phyloP scores from a whole-genome alignment of 106 monocot genomes.

The Agapanthus africanus region DNA sequence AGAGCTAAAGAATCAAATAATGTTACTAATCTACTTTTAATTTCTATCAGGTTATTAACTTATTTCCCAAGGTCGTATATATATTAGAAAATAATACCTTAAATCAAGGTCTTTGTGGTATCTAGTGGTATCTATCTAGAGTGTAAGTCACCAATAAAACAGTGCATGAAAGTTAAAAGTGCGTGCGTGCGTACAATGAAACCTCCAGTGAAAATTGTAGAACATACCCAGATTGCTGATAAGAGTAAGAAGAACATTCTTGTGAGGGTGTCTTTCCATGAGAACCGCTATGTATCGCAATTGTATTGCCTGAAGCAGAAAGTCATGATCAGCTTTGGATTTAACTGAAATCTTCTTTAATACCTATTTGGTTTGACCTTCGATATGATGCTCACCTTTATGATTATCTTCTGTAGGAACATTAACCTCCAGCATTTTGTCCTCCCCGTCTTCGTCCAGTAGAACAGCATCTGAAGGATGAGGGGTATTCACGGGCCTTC shows the following conservation, averaged over 20 bases:
- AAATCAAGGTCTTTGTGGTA: no score
- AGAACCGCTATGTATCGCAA: neutral
- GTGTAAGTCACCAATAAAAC: neutral
- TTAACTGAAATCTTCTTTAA: neutral
- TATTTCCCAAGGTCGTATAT: no score
- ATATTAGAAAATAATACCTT: no score
- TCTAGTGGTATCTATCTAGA: neutral
- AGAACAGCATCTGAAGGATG: constrained; percentile 2
- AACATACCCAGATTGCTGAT: constrained; percentile 15
- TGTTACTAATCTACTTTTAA: no score
- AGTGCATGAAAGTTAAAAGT: neutral
- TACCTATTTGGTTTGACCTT: neutral
- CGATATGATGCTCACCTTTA: neutral
- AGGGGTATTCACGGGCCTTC: constrained; percentile 10
- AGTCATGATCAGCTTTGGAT: neutral
- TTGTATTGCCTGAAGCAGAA: neutral
- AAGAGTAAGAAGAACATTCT: neutral
- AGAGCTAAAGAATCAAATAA: no score
- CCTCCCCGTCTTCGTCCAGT: neutral
- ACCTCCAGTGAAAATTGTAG: neutral
- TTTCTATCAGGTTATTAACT: no score
- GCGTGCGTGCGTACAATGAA: neutral
- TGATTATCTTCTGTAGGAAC: neutral
- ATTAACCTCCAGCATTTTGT: neutral
- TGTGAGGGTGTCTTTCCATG: neutral